These are phyloP conservation scores for Dendrobium catenatum DNA, from an alignment of 106 monocot species.

Conservation along the genomic window DNA sequence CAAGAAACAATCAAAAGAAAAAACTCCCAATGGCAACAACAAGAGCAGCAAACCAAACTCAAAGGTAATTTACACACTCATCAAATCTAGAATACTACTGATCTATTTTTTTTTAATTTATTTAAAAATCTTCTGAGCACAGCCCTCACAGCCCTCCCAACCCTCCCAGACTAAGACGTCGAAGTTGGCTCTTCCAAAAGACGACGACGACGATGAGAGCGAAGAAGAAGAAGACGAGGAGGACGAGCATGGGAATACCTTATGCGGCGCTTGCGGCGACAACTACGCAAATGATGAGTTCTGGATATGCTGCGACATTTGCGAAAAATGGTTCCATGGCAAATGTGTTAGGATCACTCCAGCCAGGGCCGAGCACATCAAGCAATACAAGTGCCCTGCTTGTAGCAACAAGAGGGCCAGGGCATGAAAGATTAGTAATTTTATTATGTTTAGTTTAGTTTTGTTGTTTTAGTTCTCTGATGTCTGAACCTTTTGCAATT, in stretches of 20 bases:
- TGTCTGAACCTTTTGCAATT: background rate
- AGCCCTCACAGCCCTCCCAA: background rate
- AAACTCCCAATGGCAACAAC: constrained; percentile 51
- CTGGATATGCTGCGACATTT: constrained; percentile 91
- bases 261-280: constrained; percentile 74
- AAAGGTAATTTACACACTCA: constrained; percentile 21
- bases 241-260: constrained; percentile 67
- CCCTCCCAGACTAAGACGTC: constrained; percentile 39
- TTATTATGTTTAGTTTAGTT: constrained; percentile 2
- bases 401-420: constrained; percentile 73
- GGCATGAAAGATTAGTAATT: constrained; percentile 20
- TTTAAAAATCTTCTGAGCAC: background rate
- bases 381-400: constrained; percentile 91
- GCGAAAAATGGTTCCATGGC: constrained; percentile 92
- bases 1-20: constrained; percentile 67
- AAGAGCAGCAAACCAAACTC: constrained; percentile 64
- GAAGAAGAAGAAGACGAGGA: constrained; percentile 52
- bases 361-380: constrained; percentile 81
- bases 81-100: no score
- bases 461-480: background rate
- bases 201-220: constrained; percentile 33
- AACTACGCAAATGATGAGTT: constrained; percentile 73
- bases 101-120: background rate
- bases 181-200: constrained; percentile 44
- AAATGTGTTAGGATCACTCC: constrained; percentile 84